Base-by-base conservation (phyloP, 805 yeast genomes). In the Metschnikowia hibisci region DNA sequence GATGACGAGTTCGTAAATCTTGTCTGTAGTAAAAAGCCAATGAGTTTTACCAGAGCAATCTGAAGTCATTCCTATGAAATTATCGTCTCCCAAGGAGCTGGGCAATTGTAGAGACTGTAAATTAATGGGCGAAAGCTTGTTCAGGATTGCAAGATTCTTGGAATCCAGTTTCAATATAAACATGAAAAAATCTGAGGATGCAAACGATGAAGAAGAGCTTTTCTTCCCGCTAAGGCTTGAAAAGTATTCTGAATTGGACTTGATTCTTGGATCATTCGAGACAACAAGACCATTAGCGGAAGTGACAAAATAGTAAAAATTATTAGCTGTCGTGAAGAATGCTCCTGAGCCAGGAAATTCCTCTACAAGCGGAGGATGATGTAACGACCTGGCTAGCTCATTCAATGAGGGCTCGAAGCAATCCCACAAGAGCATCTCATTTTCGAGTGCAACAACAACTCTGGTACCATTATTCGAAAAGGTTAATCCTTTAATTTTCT, bases 1-100 rank as follows among this genome's bases (percentile, higher is more conserved):
- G 10, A 87, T 67, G 8, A 83, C 72, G 6, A 93, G 63, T 58
- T 93, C 99, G 57, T 75, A 85, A 8, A 93, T 78, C 38, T 71
- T 71, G 4, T 64, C 56, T 10, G 66, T 61, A 0, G 93, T 78
- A 53, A 69, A 87, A 3, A 85, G 62, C 99, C 99, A 93, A 53
- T 69, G 85, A 0, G 98, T 86, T 1, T 69, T 12, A 74, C 59
- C 32, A 55, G 54, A 34, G 27, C 54, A 43, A 43, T 69, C 75
- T 5, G 63, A 60, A 0, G 62, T 52, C 2, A 67, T 47, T 4
- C 70, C 73, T 14, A 56, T 12, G 1, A 64, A 43, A 13, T 41
- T 38, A 15, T 47, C 52, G 4, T 39, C 38, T 11, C 28, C 35
- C 4, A 30, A n/a, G 6, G 32, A 22, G 4, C 33, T 8, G 6